Evolutionary conservation across 2,329 filamentous ascomycete genomes (phyloP).

Genomic region (Sarocladium kiliense): DNA sequence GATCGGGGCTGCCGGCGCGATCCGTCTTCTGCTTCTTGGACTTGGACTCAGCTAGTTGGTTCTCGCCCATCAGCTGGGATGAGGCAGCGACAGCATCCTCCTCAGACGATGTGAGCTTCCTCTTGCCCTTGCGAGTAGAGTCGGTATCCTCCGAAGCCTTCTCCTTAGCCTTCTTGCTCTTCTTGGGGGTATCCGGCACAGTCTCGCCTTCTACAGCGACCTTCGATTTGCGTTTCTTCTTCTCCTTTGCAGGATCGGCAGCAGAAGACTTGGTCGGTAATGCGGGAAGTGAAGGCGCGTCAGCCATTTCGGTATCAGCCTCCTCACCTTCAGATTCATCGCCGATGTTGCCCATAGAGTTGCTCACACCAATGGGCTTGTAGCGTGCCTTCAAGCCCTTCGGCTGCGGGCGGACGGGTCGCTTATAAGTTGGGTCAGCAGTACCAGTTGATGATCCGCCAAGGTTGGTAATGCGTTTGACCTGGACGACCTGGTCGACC

Average conservation of each 20-base stretch:
- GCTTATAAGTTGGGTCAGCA: conserved; percentile 42
- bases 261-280: conserved; percentile 11
- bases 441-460: conserved; percentile 30
- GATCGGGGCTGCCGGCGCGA: conserved; percentile 26
- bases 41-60: conserved; percentile 31
- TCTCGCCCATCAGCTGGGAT: conserved; percentile 29
- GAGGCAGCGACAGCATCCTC: conserved; percentile 30
- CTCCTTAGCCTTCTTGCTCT: conserved; percentile 13
- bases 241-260: conserved; percentile 24
- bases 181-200: conserved; percentile 14
- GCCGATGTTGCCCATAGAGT: conserved; percentile 32
- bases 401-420: conserved; percentile 58
- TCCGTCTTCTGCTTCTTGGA: conserved; percentile 34
- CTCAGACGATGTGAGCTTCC: conserved; percentile 30
- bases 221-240: conserved; percentile 23
- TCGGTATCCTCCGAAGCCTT: conserved; percentile 12
- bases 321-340: conserved; percentile 36
- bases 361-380: conserved; percentile 55
- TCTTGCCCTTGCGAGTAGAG: conserved; percentile 18
- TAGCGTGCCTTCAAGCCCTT: conserved; percentile 63
- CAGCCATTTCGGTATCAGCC: conserved; percentile 39
- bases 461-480: conserved; percentile 59
- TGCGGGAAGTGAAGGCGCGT: conserved; percentile 24
- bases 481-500: conserved; percentile 57
- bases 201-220: conserved; percentile 10